Conservation (phyloP, 2,329 filamentous ascomycete genomes). For the Cytospora chrysosperma region DNA sequence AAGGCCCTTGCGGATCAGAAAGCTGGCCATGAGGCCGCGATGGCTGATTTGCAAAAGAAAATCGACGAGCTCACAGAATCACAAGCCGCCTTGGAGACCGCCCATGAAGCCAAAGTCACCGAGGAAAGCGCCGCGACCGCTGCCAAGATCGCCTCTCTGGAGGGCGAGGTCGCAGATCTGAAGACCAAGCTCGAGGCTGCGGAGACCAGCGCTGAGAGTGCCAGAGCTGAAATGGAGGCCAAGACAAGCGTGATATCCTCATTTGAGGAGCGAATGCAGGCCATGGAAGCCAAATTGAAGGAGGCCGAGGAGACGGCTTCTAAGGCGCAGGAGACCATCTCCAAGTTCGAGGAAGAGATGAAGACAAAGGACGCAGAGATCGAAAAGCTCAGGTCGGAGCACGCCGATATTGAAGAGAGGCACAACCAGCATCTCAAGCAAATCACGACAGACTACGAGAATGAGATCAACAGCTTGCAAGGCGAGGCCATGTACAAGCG, state of each 20-base stretch:
- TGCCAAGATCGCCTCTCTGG: conserved; percentile 48
- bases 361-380: conserved; percentile 49
- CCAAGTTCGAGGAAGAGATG: conserved; percentile 48
- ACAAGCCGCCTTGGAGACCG: conserved; percentile 45
- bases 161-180: conserved; percentile 52
- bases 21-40: conserved; percentile 46
- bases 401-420: conserved; percentile 41
- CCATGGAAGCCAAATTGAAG: conserved; percentile 47
- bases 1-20: conserved; percentile 51
- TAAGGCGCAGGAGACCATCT: conserved; percentile 47
- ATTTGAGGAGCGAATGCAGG: conserved; percentile 41
- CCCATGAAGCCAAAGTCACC: conserved; percentile 45
- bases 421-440: conserved; percentile 59
- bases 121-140: conserved; percentile 45
- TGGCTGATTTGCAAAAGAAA: conserved; percentile 53
- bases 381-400: conserved; percentile 50
- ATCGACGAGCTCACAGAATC: conserved; percentile 52
- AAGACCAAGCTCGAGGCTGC: conserved; percentile 48
- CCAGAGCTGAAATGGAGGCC: conserved; percentile 45
- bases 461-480: conserved; percentile 63
- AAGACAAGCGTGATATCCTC: conserved; percentile 41
- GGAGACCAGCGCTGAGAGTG: conserved; percentile 44
- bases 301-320: conserved; percentile 42
- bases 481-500: conserved; percentile 64
- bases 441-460: conserved; percentile 60